Evolutionary conservation across 305 asterid genomes (phyloP), one percentile per base, ranked within the genome.

Genomic region (Fraxinus angustifolia): DNA sequence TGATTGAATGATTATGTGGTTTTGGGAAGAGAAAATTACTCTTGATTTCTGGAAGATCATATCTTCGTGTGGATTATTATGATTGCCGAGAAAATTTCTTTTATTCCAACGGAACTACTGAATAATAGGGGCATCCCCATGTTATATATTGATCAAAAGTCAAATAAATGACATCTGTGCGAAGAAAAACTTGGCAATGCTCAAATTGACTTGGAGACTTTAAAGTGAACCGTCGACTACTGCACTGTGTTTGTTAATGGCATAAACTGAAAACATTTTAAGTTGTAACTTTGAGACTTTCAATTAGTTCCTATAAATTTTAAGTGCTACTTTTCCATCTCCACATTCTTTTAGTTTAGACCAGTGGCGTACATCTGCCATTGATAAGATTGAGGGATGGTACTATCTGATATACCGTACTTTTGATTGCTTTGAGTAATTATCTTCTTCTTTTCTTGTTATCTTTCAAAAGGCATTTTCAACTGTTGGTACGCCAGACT

Each of bases 401-500:
- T 65, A 65, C 33, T 26, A 21, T 23, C 35, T 65, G 31, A 65
- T 65, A 65, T 65, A n/a, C 8, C 5, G 14, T 65, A 10, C n/a
- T 26, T 26, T 26, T 65, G 35, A 10, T 65, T 65, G 36, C 73
- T 65, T 65, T 11, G 3, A 10, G 35, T 65, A 65, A 65, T 26
- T 30, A 30, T 21, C 42, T 60, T 53, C 42, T 80, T 30, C 73
- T 33, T 5, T 53, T 72, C 19, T 16, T 28, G n/a, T 80, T 23
- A 48, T 34, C 62, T 56, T 36, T 75, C 53, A 33, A 40, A 81
- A 82, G 85, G 85, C 85, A 35, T 82, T 78, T 82, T 82, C 85
- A 42, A 82, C 85, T 12, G 85, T 82, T 19, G 85, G 85, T 38
- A 82, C 85, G 38, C 85, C 85, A 19, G 85, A 82, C 75, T 82